Base-by-base conservation (phyloP, 805 yeast genomes). In the Ogataea philodendri region DNA sequence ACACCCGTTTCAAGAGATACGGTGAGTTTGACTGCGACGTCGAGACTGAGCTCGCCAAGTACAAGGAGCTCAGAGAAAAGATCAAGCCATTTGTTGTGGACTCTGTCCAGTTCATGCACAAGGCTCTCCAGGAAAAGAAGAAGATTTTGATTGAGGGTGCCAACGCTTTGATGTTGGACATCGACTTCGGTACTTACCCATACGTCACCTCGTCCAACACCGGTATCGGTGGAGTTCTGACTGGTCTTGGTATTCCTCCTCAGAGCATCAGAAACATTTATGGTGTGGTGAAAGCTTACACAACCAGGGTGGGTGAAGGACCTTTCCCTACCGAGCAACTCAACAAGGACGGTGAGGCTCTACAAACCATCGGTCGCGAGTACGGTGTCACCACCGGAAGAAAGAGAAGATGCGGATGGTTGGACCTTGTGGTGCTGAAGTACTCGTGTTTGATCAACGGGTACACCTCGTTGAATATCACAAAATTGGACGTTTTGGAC, bases 381-480 rank as follows among this genome's bases (percentile, higher is more conserved):
- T 85, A 60, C 55, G 98, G 98, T 66, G 98, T 93, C 51, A 93
- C 98, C 46, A 93, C 98, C 22, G 98, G 98, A 50, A 82, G 98
- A 70, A 88, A 89, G 75, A 84, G 98, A 72, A 81, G 98, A 68
- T 93, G 98, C 65, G 98, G 98, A 39, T 93, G 98, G 98, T 78
- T 93, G 59, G 98, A 93, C 66, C 71, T 93, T 53, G 97, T 93
- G 15, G 96, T 93, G 17, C 70, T 93, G 63, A 85, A 84, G 63
- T 90, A 93, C 68, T 87, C 97, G 23, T 78, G 88, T 39, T 65
- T 81, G 59, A 86, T 93, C 63, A 93, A 93, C 59, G 98, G 98
- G 38, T 93, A 90, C 76, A 93, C 98, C 30, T 74, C 84, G 33
- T 71, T 93, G 60, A 93, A 93, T 73, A 82, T 93, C 60, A 93